A percentile compares a stretch with the other conserved stretches of the same genome.
phyloP scores from a whole-genome alignment of 2,329 filamentous ascomycete species.

The Zalaria obscura region DNA sequence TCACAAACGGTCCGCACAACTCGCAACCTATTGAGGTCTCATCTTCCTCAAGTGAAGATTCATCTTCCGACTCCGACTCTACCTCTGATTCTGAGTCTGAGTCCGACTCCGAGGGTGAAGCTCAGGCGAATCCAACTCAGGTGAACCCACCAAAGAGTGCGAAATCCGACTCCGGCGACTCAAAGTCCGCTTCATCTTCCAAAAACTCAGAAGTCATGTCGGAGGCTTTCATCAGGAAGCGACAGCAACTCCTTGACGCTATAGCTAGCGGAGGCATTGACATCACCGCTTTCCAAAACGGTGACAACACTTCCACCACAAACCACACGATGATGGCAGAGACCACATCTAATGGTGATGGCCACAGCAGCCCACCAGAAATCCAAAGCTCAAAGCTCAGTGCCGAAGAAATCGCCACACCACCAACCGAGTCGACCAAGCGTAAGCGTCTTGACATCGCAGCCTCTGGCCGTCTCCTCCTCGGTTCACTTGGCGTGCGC shows the following conservation, averaged over 20 bases:
- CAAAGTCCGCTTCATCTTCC: no score
- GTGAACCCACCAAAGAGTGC: no score
- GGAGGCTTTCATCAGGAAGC: conserved; percentile 35
- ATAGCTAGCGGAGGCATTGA: conserved; percentile 40
- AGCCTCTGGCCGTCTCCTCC: conserved; percentile 53
- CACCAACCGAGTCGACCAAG: no score
- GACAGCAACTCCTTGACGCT: conserved; percentile 36
- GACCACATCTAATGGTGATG: no score
- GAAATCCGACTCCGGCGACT: no score
- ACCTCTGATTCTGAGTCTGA: conserved; percentile 4
- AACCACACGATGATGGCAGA: no score
- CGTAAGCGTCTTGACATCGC: conserved; percentile 35
- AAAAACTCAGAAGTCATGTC: conserved; percentile 12
- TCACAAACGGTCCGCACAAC: no score
- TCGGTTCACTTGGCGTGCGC: conserved; percentile 57
- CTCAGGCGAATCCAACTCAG: no score
- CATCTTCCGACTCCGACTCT: background rate
- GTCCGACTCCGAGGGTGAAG: background rate
- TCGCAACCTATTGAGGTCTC: background rate
- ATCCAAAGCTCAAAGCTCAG: no score
- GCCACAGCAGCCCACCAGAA: no score
- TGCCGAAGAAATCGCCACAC: no score
- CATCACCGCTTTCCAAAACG: conserved; percentile 10
- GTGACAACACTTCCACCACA: no score
- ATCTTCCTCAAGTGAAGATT: conserved; percentile 2